A percentile compares a stretch with the other conserved stretches of the same genome.
Evolutionary conservation across 2,329 filamentous ascomycete species (phyloP).

Genomic region (Cryphonectria naterciae): DNA sequence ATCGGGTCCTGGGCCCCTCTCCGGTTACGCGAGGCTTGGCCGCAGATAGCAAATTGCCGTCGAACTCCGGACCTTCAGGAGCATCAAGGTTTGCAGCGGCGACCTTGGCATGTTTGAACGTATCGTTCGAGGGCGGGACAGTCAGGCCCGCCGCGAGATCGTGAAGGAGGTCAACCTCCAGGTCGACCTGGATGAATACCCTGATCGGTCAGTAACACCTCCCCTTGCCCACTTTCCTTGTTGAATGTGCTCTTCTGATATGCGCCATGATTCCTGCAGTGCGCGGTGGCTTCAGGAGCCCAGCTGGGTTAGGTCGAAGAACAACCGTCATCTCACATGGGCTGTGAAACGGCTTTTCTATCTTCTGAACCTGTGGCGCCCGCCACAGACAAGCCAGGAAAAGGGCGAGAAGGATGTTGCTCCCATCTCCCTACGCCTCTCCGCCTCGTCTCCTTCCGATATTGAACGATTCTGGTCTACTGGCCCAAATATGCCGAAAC

Average conservation of each 20-base stretch:
- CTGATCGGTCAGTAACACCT: background rate
- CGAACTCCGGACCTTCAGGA: background rate
- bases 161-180: background rate
- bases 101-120: background rate
- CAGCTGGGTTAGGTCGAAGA: background rate
- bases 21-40: background rate
- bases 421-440: background rate
- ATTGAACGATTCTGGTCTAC: too few species aligned
- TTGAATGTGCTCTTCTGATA: background rate
- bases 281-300: background rate
- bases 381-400: background rate
- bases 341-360: background rate
- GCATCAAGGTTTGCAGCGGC: background rate
- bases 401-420: background rate
- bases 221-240: background rate
- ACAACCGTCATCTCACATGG: background rate
- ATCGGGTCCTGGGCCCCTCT: background rate
- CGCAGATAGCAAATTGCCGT: conserved; percentile 2
- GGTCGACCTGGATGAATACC: background rate
- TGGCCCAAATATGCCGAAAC: background rate
- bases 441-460: background rate
- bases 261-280: background rate
- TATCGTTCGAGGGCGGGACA: background rate
- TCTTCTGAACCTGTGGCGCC: background rate
- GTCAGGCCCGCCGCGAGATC: background rate